phyloP scores from a whole-genome alignment of 1,284 basidiomycete species.

The Ceratorhiza oryzae-sativae region DNA sequence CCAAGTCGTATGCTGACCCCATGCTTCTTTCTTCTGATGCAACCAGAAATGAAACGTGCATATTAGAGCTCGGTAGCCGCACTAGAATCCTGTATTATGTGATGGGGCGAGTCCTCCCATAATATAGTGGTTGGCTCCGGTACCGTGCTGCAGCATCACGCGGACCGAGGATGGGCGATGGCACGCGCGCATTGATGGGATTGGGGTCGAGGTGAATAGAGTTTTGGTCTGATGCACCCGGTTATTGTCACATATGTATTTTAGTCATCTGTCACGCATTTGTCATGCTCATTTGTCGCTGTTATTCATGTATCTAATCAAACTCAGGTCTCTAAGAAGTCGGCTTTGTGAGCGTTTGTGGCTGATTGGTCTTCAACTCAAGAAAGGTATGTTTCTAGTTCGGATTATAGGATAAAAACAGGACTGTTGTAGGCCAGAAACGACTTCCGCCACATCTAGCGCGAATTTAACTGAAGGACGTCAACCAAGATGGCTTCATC shows the following conservation, averaged over 20 bases:
- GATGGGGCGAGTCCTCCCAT: neutral
- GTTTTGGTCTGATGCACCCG: slow-evolving; percentile 11
- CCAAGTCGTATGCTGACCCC: slow-evolving; percentile 3
- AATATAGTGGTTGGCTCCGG: neutral
- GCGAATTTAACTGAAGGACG: too few species aligned
- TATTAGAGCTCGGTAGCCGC: slow-evolving; percentile 7
- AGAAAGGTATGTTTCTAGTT: neutral
- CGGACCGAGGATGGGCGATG: too few species aligned
- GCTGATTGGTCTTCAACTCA: neutral
- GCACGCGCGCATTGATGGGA: too few species aligned
- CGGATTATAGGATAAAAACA: too few species aligned
- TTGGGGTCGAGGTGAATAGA: slow-evolving; percentile 4
- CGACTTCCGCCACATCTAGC: too few species aligned
- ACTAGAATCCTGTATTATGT: neutral
- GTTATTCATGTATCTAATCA: neutral
- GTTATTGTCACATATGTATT: slow-evolving; percentile 30
- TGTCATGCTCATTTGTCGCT: neutral
- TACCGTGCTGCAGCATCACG: neutral
- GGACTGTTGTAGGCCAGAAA: too few species aligned
- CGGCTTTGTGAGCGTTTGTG: too few species aligned
- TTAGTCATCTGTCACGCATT: slow-evolving; percentile 28
- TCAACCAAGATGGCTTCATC: too few species aligned
- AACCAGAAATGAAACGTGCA: slow-evolving; percentile 33
- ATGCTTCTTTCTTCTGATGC: slow-evolving; percentile 36
- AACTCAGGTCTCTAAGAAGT: neutral